phyloP scores from a whole-genome alignment of 2,329 filamentous ascomycete genomes.

The Macrophomina pseudophaseolina region DNA sequence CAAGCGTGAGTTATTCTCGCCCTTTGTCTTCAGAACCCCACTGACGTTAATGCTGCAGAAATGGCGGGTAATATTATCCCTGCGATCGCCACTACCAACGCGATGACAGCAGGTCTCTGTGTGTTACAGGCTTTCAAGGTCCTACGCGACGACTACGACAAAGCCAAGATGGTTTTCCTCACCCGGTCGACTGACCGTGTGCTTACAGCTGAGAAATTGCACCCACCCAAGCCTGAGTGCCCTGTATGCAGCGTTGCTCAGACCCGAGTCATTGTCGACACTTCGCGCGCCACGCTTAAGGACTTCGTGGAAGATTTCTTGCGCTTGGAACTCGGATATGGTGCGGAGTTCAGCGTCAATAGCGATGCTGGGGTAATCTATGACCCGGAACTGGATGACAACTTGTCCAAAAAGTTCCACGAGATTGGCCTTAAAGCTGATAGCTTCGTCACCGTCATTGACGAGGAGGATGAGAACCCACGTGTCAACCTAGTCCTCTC shows the following conservation, averaged over 20 bases:
- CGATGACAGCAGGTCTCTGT: slow-evolving; percentile 90
- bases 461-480: slow-evolving; percentile 76
- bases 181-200: slow-evolving; percentile 69
- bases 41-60: slow-evolving; percentile 54
- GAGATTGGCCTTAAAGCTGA: slow-evolving; percentile 77
- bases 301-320: slow-evolving; percentile 80
- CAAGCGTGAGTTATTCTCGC: slow-evolving; percentile 62
- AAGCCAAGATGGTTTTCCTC: slow-evolving; percentile 84
- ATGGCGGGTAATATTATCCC: slow-evolving; percentile 99
- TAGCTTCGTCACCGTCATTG: slow-evolving; percentile 82
- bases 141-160: slow-evolving; percentile 70
- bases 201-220: slow-evolving; percentile 61
- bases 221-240: slow-evolving; percentile 77
- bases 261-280: slow-evolving; percentile 69
- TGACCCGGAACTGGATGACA: slow-evolving; percentile 86
- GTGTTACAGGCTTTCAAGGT: slow-evolving; percentile 94
- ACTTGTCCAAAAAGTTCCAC: slow-evolving; percentile 76
- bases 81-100: slow-evolving; percentile 96
- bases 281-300: slow-evolving; percentile 73
- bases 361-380: slow-evolving; percentile 81
- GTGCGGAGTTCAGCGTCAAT: slow-evolving; percentile 79
- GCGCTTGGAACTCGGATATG: slow-evolving; percentile 73
- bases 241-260: slow-evolving; percentile 80
- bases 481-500: slow-evolving; percentile 81
- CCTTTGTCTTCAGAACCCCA: neutral